Evolutionary conservation across 305 asterid species (phyloP).

Genomic region (Salvia sclarea): DNA sequence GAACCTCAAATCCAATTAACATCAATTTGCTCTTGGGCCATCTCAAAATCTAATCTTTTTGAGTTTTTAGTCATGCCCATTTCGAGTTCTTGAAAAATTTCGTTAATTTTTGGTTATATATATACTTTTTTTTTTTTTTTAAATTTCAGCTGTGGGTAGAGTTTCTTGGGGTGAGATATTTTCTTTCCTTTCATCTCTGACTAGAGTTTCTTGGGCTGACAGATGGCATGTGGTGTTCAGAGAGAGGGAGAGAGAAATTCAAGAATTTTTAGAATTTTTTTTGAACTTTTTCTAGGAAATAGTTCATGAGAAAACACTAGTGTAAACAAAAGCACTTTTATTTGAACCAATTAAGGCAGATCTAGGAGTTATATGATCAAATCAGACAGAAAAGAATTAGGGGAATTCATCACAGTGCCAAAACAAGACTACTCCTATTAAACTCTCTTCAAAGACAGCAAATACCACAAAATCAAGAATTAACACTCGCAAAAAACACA

Average conservation of each 20-base stretch:
- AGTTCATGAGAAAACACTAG: no score
- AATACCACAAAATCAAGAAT: slow-evolving; percentile 24
- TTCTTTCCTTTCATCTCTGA: slow-evolving; percentile 35
- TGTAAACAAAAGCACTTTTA: slow-evolving; percentile 22
- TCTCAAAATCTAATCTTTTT: slow-evolving; percentile 28
- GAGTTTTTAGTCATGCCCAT: slow-evolving; percentile 27
- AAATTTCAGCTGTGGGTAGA: no score
- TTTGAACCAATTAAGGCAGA: slow-evolving; percentile 43
- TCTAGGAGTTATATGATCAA: slow-evolving; percentile 44
- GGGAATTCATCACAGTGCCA: background rate
- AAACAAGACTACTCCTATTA: slow-evolving; percentile 20
- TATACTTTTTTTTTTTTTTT: background rate
- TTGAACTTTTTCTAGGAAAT: no score
- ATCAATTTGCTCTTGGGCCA: slow-evolving; percentile 12
- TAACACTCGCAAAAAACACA: background rate
- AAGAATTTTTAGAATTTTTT: no score
- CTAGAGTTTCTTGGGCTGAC: slow-evolving; percentile 39
- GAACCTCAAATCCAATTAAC: slow-evolving; percentile 29
- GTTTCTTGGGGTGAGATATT: background rate
- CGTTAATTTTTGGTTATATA: slow-evolving; percentile 40
- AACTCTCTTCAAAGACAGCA: slow-evolving; percentile 24
- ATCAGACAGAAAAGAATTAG: slow-evolving; percentile 36
- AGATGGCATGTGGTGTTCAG: slow-evolving; percentile 39
- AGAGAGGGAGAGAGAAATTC: slow-evolving; percentile 2
- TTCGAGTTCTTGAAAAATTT: slow-evolving; percentile 48